Percentiles rank a stretch among this genome's conserved stretches.
Evolutionary conservation across 2,329 filamentous ascomycete genomes (phyloP).

Genomic region (Ciborinia camelliae): DNA sequence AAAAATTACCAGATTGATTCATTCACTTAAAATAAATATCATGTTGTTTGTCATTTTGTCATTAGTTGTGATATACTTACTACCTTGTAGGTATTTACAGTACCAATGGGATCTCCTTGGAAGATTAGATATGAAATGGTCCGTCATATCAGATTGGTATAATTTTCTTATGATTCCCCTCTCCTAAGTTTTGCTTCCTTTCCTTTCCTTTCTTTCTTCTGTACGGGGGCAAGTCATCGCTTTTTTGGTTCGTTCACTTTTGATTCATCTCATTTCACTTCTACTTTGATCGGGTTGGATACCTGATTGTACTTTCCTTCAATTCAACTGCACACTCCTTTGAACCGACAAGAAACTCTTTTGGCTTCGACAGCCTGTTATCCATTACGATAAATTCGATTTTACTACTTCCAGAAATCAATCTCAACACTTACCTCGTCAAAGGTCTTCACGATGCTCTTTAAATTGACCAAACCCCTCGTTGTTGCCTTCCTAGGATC

Average conservation of each 20-base stretch:
- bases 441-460: neutral
- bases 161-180: neutral
- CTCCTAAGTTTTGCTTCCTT: neutral
- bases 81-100: too few species aligned
- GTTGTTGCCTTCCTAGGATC: neutral
- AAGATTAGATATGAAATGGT: neutral
- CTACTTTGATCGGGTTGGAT: slow-evolving; percentile 12
- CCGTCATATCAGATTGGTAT: neutral
- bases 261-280: neutral
- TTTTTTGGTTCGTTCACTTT: neutral
- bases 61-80: too few species aligned
- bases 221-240: neutral
- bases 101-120: neutral
- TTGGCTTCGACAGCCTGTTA: neutral
- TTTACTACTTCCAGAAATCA: neutral
- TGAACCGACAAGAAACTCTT: neutral
- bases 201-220: neutral
- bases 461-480: neutral
- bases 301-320: slow-evolving; percentile 16
- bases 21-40: neutral
- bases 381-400: neutral
- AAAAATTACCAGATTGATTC: neutral
- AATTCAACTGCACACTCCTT: neutral
- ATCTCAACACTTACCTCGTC: neutral
- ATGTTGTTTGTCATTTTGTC: neutral